A percentile compares a stretch with the other conserved stretches of the same genome.
Evolutionary conservation across 208 protist species (phyloP).

Genomic region (Acanthamoeba lenticulata): DNA sequence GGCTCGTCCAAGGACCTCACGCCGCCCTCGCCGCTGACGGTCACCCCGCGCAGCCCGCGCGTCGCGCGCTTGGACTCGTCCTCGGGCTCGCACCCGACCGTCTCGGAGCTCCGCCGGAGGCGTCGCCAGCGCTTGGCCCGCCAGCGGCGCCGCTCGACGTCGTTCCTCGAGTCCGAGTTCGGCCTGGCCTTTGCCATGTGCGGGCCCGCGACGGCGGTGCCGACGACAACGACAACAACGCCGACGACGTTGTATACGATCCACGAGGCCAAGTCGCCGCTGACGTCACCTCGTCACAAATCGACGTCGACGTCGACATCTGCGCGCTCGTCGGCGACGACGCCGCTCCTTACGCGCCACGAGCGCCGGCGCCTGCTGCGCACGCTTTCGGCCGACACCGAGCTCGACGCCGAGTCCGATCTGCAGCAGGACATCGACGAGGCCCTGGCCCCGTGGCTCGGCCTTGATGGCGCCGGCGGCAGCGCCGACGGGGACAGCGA

Average conservation of each 20-base stretch:
- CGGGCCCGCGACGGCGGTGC: background rate
- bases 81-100: background rate
- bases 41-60: background rate
- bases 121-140: background rate
- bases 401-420: too few species aligned
- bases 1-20: constrained; percentile 8
- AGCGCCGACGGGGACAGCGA: background rate
- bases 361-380: background rate
- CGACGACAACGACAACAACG: background rate
- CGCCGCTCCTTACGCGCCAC: background rate
- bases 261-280: background rate
- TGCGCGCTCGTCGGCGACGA: background rate
- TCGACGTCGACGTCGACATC: background rate
- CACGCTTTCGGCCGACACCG: background rate
- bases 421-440: background rate
- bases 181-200: too few species aligned
- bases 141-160: background rate
- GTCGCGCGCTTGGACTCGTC: background rate
- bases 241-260: background rate
- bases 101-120: background rate
- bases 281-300: background rate
- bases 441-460: background rate
- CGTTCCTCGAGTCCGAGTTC: background rate
- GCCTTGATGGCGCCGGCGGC: background rate
- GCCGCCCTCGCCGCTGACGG: background rate